Conservation (phyloP, 768 basidiomycete genomes). For the Suillus variegatus region DNA sequence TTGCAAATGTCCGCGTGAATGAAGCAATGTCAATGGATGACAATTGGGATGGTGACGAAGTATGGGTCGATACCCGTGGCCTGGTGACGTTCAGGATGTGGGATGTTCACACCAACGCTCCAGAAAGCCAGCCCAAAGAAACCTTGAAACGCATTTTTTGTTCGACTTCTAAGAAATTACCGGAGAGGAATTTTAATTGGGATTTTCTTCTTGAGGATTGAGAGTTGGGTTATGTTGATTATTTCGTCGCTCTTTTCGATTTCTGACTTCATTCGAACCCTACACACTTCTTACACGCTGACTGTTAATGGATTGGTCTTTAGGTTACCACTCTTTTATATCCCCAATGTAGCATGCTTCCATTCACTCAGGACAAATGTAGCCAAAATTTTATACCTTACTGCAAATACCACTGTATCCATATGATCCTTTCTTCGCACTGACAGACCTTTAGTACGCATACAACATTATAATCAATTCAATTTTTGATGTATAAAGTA, state of each 20-base stretch:
- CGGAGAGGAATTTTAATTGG: constrained; percentile 65
- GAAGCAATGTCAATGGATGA: constrained; percentile 32
- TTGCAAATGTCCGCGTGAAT: constrained; percentile 53
- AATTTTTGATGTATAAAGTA: not conserved
- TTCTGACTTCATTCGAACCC: constrained; percentile 7
- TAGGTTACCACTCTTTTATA: not conserved
- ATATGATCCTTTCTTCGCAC: not conserved
- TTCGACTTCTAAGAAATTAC: constrained; percentile 50
- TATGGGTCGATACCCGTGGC: constrained; percentile 62
- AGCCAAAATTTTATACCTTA: constrained; percentile 7
- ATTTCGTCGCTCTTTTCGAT: constrained; percentile 16
- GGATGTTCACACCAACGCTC: constrained; percentile 66
- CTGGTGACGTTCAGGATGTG: constrained; percentile 75
- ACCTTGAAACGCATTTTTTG: constrained; percentile 64
- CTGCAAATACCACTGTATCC: constrained; percentile 4
- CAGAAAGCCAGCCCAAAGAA: constrained; percentile 66
- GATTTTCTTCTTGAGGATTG: constrained; percentile 78
- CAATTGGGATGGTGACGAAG: constrained; percentile 53
- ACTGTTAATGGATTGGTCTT: not conserved
- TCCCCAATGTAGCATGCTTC: constrained; percentile 11
- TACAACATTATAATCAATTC: not conserved
- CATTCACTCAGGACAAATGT: constrained; percentile 13
- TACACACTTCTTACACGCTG: constrained; percentile 1
- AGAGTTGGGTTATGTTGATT: constrained; percentile 6
- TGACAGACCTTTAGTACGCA: not conserved